Evolutionary conservation across 805 yeast genomes (phyloP).

Genomic region (Saturnispora quitensis): DNA sequence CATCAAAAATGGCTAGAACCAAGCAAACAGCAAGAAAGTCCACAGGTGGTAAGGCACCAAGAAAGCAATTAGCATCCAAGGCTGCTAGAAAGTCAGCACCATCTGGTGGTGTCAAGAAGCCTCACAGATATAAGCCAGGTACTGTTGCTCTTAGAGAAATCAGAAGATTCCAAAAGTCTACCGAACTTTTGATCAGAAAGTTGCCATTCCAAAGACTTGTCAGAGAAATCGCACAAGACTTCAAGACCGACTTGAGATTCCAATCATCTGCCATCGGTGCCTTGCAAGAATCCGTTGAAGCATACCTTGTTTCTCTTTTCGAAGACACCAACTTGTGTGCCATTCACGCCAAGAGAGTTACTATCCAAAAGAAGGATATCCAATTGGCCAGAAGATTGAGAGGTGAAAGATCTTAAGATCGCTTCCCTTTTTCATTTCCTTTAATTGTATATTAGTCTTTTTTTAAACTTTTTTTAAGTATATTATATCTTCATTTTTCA

Average conservation of each 20-base stretch:
- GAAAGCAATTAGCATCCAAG: conserved; percentile 86
- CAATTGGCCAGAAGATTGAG: conserved; percentile 97
- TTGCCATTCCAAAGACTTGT: conserved; percentile 96
- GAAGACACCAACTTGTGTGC: conserved; percentile 99
- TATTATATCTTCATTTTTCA: not conserved
- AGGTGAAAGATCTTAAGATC: conserved; percentile 78
- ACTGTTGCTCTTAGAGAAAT: conserved; percentile 94
- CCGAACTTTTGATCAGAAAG: conserved; percentile 91
- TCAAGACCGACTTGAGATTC: conserved; percentile 89
- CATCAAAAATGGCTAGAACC: conserved; percentile 72
- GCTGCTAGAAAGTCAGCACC: conserved; percentile 93
- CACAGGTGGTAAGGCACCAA: conserved; percentile 94
- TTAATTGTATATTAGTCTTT: conserved; percentile 18
- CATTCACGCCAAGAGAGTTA: conserved; percentile 97
- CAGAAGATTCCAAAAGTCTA: conserved; percentile 94
- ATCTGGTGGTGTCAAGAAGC: conserved; percentile 90
- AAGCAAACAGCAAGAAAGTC: conserved; percentile 93
- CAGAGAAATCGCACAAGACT: conserved; percentile 91
- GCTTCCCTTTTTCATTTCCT: conserved; percentile 8
- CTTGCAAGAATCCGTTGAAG: conserved; percentile 97
- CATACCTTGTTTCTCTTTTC: conserved; percentile 89
- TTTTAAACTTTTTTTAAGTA: not conserved
- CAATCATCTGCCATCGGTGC: conserved; percentile 98
- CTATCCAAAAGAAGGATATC: conserved; percentile 97
- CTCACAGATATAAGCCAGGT: conserved; percentile 97